Base-by-base conservation (phyloP, 2,329 filamentous ascomycete species). In the Epichloe gansuensis region DNA sequence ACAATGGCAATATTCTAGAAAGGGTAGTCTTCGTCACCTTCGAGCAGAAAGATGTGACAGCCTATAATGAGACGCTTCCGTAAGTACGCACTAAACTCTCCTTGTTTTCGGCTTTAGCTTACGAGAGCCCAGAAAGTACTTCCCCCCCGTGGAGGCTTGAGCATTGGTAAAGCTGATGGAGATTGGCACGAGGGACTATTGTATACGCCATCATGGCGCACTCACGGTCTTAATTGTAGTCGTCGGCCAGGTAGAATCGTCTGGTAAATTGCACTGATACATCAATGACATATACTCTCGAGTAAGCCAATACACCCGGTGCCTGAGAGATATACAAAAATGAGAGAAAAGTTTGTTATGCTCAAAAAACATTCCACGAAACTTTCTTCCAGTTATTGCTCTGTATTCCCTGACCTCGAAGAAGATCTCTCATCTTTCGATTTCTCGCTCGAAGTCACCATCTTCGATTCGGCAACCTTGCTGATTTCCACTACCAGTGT, bases 21-120 rank as follows among this genome's bases (percentile, higher is more conserved):
- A 79, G 81, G 59, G 78, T 97, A 12, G 75, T 95, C 17, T 95
- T 97, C 69, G 90, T 90, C 62, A 87, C 83, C 15, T 96, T 95
- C 66, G 74, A 86, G 64, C 66, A 73, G 50, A 90, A 90, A 68
- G 90, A 97, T 60, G 80, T 85, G 54, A 67, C 71, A 40, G 83
- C 85, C 0, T 97, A 97, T 65, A 74, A 82, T 49, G 59, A 77
- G 25, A 69, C 74, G 38, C 67, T 95, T 11, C 87, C 90, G 89
- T 95, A 68, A 59, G 67, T 63, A 21, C 25, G 31, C 31, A 31
- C 31, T 17, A 5, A 12, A 31, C 3, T 45, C 4, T 21, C 4
- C 12, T 36, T 5, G 3, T 39, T 23, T n/a, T 8, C 15, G 13
- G 21, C 31, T 27, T 42, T n/a, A n/a, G 27, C 49, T 53, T 11